Conservation (phyloP, 306 rosid genomes). For the Macrotyloma uniflorum region DNA sequence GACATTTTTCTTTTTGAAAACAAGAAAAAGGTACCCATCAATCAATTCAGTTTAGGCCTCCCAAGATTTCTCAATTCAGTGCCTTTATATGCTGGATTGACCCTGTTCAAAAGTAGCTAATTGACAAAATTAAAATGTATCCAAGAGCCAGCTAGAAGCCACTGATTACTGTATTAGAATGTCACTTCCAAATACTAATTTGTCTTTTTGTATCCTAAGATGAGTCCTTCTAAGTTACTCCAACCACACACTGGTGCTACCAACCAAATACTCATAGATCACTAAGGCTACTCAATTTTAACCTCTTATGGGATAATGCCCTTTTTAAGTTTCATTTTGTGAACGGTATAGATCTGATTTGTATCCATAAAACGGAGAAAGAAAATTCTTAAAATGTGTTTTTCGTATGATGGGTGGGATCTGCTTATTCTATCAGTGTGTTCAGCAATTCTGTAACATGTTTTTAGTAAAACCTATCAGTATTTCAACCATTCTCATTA, state of each 20-base stretch:
- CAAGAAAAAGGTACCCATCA: constrained; percentile 31
- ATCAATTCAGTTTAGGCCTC: constrained; percentile 32
- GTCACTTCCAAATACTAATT: constrained; percentile 10
- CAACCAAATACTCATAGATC: constrained; percentile 14
- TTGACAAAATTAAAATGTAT: constrained; percentile 11
- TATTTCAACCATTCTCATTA: not conserved
- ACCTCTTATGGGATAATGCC: constrained; percentile 3
- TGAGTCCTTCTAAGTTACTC: constrained; percentile 8
- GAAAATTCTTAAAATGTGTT: not conserved
- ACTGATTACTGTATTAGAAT: constrained; percentile 25
- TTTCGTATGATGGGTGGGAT: not conserved
- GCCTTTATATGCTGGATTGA: constrained; percentile 32
- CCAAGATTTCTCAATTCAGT: constrained; percentile 22
- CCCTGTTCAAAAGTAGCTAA: constrained; percentile 31
- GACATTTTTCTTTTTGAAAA: constrained; percentile 39
- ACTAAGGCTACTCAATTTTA: not conserved
- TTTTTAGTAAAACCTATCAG: not conserved
- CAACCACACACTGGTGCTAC: constrained; percentile 19
- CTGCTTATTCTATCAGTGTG: not conserved
- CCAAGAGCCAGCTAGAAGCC: constrained; percentile 33
- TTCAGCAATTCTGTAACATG: not conserved
- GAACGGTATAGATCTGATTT: not conserved
- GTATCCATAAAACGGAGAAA: not conserved
- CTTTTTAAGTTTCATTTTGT: constrained; percentile 4
- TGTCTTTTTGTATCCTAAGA: constrained; percentile 27